A percentile compares a stretch with the other conserved stretches of the same genome.
These are phyloP conservation scores for Suhomyces maxii DNA, from an alignment of 1,139 yeast genomes.

Conservation along the genomic window DNA sequence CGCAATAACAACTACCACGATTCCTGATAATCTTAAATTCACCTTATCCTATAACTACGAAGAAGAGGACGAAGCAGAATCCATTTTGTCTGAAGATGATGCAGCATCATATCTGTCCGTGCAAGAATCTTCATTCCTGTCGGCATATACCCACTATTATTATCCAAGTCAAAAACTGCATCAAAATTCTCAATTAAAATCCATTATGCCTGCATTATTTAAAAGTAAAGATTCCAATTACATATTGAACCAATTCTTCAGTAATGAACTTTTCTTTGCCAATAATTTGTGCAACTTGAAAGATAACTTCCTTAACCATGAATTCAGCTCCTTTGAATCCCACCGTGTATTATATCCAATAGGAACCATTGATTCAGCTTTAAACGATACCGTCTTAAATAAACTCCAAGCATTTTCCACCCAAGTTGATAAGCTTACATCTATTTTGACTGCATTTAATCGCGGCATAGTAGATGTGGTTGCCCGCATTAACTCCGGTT, in stretches of 20 bases:
- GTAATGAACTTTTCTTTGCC: constrained; percentile 19
- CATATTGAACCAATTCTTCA: constrained; percentile 14
- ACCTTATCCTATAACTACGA: constrained; percentile 11
- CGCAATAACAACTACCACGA: constrained; percentile 4
- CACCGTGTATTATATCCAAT: constrained; percentile 9
- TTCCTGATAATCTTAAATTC: constrained; percentile 6
- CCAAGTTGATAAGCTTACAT: constrained; percentile 8
- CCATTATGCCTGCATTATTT: constrained; percentile 15
- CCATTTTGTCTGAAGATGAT: constrained; percentile 12
- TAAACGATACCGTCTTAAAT: constrained; percentile 2
- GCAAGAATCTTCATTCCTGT: background rate
- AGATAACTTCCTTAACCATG: constrained; percentile 16
- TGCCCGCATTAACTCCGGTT: constrained; percentile 1
- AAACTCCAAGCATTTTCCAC: constrained; percentile 5
- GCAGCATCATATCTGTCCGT: constrained; percentile 11
- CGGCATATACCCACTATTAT: constrained; percentile 1
- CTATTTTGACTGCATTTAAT: constrained; percentile 14
- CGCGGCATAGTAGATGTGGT: constrained; percentile 6
- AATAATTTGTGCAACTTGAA: constrained; percentile 14
- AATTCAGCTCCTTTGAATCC: constrained; percentile 10
- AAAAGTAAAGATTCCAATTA: constrained; percentile 10
- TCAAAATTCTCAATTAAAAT: constrained; percentile 3
- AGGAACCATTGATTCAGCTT: constrained; percentile 6
- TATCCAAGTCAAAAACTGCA: background rate
- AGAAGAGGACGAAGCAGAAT: constrained; percentile 11